A percentile compares a stretch with the other conserved stretches of the same genome.
Conservation (phyloP, 2,329 filamentous ascomycete genomes). For the Teratosphaeria destructans region DNA sequence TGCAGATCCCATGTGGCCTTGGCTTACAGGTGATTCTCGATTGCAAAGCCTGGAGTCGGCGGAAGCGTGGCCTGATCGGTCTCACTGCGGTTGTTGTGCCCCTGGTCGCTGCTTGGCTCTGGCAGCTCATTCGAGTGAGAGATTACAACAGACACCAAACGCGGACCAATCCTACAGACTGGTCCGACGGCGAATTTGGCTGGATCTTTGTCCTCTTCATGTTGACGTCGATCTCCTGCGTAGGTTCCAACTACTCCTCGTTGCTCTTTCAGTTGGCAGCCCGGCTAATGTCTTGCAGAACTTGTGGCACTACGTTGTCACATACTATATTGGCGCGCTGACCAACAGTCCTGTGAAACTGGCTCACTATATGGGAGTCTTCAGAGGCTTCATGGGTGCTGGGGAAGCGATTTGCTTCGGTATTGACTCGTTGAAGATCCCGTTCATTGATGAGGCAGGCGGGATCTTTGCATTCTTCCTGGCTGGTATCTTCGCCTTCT, state of each 20-base stretch:
- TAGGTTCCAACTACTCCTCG: neutral
- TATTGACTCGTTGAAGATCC: constrained; percentile 17
- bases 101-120: constrained; percentile 21
- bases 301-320: constrained; percentile 23
- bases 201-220: constrained; percentile 9
- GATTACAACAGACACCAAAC: constrained; percentile 16
- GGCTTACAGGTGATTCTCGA: constrained; percentile 12
- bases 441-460: constrained; percentile 16
- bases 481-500: constrained; percentile 9
- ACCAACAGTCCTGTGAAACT: constrained; percentile 15
- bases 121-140: constrained; percentile 19
- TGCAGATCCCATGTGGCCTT: constrained; percentile 23
- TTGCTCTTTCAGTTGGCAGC: neutral
- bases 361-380: constrained; percentile 15
- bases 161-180: constrained; percentile 12
- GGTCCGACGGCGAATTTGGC: constrained; percentile 17
- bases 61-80: constrained; percentile 12
- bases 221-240: constrained; percentile 12
- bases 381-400: constrained; percentile 19
- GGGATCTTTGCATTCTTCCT: constrained; percentile 16
- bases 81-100: constrained; percentile 16
- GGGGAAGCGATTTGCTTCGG: constrained; percentile 23
- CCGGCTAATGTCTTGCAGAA: neutral
- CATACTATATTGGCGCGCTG: constrained; percentile 22
- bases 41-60: constrained; percentile 2